Conservation (phyloP, 2,329 filamentous ascomycete genomes). For the Xylariaceae sp. region DNA sequence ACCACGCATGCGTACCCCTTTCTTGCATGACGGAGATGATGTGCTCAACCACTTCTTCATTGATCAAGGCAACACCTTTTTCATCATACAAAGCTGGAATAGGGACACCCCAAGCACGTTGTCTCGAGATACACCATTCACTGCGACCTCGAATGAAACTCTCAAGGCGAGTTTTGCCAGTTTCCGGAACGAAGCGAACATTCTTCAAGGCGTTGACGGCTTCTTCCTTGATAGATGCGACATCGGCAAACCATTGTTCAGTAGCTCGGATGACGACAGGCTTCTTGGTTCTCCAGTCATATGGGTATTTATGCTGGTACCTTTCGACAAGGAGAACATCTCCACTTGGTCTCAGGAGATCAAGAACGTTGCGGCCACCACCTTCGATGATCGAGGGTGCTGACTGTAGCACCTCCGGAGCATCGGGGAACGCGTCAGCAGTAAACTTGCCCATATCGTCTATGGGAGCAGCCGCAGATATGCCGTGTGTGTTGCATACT, state of each 20-base stretch:
- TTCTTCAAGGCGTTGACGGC: constrained; percentile 64
- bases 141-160: constrained; percentile 83
- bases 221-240: constrained; percentile 70
- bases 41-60: constrained; percentile 71
- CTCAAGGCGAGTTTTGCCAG: constrained; percentile 67
- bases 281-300: constrained; percentile 94
- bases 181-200: constrained; percentile 73
- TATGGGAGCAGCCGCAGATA: constrained; percentile 75
- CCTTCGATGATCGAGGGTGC: constrained; percentile 67
- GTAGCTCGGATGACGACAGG: constrained; percentile 89
- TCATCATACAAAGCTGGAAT: constrained; percentile 84
- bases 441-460: constrained; percentile 80
- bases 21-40: constrained; percentile 73
- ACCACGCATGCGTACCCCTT: constrained; percentile 89
- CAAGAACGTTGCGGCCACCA: constrained; percentile 64
- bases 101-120: constrained; percentile 92
- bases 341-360: constrained; percentile 51
- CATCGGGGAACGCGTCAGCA: constrained; percentile 65
- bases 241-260: constrained; percentile 96
- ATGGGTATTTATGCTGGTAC: constrained; percentile 89
- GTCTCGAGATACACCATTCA: constrained; percentile 97
- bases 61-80: constrained; percentile 70
- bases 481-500: constrained; percentile 63
- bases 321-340: constrained; percentile 64
- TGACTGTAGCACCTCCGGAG: constrained; percentile 57